A percentile compares a stretch with the other conserved stretches of the same genome.
Conservation (phyloP, 805 yeast genomes). For the Kluyveromyces starmeri region DNA sequence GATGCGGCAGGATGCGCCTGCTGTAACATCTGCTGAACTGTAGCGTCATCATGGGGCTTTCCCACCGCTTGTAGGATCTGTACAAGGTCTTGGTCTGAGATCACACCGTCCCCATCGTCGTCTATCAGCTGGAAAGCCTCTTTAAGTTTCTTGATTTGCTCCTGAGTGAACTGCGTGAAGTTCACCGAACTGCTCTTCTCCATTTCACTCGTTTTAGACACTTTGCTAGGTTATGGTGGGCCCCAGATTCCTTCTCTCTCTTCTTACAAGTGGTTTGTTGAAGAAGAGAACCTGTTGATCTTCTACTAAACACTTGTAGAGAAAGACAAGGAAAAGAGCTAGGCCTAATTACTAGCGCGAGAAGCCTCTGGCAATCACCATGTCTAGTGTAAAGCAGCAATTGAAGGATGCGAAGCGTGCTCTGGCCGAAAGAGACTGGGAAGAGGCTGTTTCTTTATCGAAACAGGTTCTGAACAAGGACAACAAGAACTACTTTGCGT, state of each 20-base stretch:
- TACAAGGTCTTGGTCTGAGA: conserved; percentile 46
- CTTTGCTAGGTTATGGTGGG: too few species aligned
- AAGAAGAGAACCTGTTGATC: too few species aligned
- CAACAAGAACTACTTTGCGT: conserved; percentile 52
- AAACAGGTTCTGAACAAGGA: conserved; percentile 50
- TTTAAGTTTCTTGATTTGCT: conserved; percentile 56
- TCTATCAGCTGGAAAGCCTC: conserved; percentile 76
- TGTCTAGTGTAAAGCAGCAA: conserved; percentile 29
- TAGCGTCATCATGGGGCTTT: conserved; percentile 33
- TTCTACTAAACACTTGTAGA: too few species aligned
- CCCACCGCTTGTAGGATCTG: conserved; percentile 47
- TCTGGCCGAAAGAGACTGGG: conserved; percentile 49
- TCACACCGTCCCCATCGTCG: conserved; percentile 66
- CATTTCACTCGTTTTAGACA: too few species aligned
- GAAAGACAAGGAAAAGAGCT: too few species aligned
- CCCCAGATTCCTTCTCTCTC: too few species aligned
- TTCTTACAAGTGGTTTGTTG: too few species aligned
- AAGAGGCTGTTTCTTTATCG: conserved; percentile 48
- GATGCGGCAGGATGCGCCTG: conserved; percentile 8
- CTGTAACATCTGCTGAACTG: conserved; percentile 43
- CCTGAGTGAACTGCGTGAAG: conserved; percentile 42
- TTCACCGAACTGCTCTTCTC: conserved; percentile 26
- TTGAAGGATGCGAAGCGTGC: conserved; percentile 45
- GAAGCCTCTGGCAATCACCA: too few species aligned
- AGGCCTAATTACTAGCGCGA: too few species aligned